These are phyloP conservation scores for Candida buenavistaensis DNA, from an alignment of 1,139 yeast species.

Conservation along the genomic window DNA sequence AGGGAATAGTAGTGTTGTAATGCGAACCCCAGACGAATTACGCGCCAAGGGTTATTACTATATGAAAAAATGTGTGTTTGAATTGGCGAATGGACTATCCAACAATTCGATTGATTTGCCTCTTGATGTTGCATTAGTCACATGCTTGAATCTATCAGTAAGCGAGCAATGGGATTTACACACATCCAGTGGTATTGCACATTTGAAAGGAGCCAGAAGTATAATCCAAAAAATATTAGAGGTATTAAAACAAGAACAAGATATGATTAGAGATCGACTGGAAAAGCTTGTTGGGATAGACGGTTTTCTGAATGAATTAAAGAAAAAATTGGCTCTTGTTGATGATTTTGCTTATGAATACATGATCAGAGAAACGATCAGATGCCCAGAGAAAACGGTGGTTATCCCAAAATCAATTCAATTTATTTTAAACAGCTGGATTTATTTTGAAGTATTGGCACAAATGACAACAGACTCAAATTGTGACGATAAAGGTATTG, in stretches of 20 bases:
- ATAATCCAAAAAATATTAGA: constrained; percentile 53
- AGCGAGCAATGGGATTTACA: constrained; percentile 72
- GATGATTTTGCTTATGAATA: constrained; percentile 37
- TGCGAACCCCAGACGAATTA: constrained; percentile 36
- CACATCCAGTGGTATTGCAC: constrained; percentile 65
- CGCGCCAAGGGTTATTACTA: constrained; percentile 53
- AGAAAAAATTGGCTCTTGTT: constrained; percentile 31
- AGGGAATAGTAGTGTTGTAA: constrained; percentile 24
- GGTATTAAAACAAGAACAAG: constrained; percentile 29
- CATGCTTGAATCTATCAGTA: constrained; percentile 61
- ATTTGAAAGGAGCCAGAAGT: constrained; percentile 63
- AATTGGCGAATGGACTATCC: constrained; percentile 58
- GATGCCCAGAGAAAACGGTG: constrained; percentile 6
- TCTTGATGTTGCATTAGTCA: constrained; percentile 65
- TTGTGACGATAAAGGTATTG: constrained; percentile 44
- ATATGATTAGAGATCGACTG: constrained; percentile 13
- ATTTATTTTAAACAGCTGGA: constrained; percentile 62
- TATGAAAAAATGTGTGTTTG: constrained; percentile 61
- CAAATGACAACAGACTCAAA: constrained; percentile 57
- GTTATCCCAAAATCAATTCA: constrained; percentile 46
- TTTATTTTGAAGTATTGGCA: constrained; percentile 65
- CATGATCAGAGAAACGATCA: constrained; percentile 21
- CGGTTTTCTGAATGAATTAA: constrained; percentile 11
- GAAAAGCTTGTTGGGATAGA: constrained; percentile 11
- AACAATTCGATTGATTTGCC: constrained; percentile 37